Percentiles rank a stretch among this genome's conserved stretches.
Conservation (phyloP, 2,329 filamentous ascomycete genomes). For the Calonectria montana region DNA sequence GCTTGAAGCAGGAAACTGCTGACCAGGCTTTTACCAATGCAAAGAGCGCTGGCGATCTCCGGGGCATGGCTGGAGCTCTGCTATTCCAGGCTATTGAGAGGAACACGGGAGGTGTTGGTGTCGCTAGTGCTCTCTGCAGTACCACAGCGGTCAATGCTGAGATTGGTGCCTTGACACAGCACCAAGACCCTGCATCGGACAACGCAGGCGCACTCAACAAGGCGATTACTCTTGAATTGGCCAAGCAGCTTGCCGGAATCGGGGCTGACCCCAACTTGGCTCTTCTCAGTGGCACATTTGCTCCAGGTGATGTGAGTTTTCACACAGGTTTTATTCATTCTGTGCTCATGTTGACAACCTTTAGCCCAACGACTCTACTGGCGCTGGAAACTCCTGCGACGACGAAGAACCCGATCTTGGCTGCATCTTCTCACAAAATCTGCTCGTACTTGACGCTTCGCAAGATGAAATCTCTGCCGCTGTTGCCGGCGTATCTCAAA, state of each 20-base stretch:
- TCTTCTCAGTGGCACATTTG: conserved; percentile 72
- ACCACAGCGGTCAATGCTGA: conserved; percentile 71
- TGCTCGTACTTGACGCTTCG: conserved; percentile 65
- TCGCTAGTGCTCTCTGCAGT: conserved; percentile 57
- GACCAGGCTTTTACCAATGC: conserved; percentile 72
- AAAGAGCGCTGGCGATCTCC: conserved; percentile 62
- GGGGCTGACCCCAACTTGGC: conserved; percentile 72
- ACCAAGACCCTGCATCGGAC: conserved; percentile 74
- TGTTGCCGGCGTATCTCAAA: conserved; percentile 51
- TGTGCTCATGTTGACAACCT: not conserved
- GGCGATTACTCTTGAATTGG: conserved; percentile 68
- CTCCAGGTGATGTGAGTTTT: conserved; percentile 64
- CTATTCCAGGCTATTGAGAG: conserved; percentile 66
- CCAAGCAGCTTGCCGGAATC: conserved; percentile 68
- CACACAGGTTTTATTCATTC: not conserved
- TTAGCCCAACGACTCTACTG: conserved; percentile 26
- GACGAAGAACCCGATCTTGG: conserved; percentile 58
- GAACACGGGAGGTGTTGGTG: conserved; percentile 54
- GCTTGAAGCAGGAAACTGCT: conserved; percentile 61
- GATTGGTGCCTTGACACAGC: conserved; percentile 71
- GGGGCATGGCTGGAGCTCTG: conserved; percentile 65
- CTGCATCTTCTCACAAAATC: conserved; percentile 65
- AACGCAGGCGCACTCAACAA: conserved; percentile 70
- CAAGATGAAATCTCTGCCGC: conserved; percentile 63
- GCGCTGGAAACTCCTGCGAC: conserved; percentile 58